Base-by-base conservation (phyloP, 2,329 filamentous ascomycete genomes). In the Tolypocladium ovalisporum region DNA sequence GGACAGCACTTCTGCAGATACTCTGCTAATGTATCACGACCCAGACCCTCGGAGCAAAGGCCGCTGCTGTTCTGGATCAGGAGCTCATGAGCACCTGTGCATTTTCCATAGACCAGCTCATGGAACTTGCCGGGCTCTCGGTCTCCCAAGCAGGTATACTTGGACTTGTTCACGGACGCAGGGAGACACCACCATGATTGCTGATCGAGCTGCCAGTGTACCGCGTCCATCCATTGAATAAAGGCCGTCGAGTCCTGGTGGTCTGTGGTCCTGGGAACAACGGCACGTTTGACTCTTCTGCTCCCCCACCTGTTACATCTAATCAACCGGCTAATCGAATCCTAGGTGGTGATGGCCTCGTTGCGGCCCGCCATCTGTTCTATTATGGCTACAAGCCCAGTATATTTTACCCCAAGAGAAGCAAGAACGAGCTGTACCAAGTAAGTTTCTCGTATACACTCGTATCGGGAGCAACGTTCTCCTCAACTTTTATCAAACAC, bases 101-200 rank as follows among this genome's bases (percentile, higher is more conserved):
- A 10, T 99, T 96, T 74, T 96, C 90, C 13, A 82, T 99, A 57
- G 94, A 97, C 69, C 94, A 99, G 73, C 78, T 99, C 54, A 97
- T 99, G 94, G 94, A 97, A 70, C 77, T 99, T 9, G 94, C 94
- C 49, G 94, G 94, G 0, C 80, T 99, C 0, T 92, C 91, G 1
- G 91, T 97, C 32, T 93, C 93, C 15, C 91, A 97, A 78, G 91
- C 88, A 54, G 85, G 90, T 92, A 69, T 58, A 13, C 29, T 27
- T 15, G 15, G 36, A 39, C 34, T 7, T 19, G 13, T 4, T 4
- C 19, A 19, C 15, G 2, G 22, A 44, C 7, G 3, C 22, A 29
- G 10, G 37, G 29, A 17, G 49, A 15, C 24, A 3, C 15, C 47
- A 9, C 42, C 52, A 40, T 27, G 4, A n/a, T 36, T 56, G 24